A percentile compares a stretch with the other conserved stretches of the same genome.
These are phyloP conservation scores for Ceratonia siliqua DNA, from an alignment of 306 rosid species.

Conservation along the genomic window DNA sequence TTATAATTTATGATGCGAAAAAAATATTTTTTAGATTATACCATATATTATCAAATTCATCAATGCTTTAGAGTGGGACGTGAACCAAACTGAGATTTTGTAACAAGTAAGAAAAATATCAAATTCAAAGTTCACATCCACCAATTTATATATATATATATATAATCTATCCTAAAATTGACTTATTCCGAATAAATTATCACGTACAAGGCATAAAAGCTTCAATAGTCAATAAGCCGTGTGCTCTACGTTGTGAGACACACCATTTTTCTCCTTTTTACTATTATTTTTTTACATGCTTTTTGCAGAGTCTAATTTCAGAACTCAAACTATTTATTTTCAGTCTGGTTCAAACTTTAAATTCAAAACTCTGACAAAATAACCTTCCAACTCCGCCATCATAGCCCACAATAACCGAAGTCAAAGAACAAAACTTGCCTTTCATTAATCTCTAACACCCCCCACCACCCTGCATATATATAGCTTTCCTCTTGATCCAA, in stretches of 20 bases:
- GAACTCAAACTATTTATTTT: neutral
- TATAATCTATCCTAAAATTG: neutral
- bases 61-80: too few species aligned
- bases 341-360: conserved; percentile 9
- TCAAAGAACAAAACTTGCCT: conserved; percentile 23
- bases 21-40: too few species aligned
- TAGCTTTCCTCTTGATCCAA: neutral
- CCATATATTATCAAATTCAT: too few species aligned
- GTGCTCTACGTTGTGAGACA: neutral
- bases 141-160: neutral
- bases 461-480: neutral
- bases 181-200: neutral
- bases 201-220: neutral
- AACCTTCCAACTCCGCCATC: conserved; percentile 33
- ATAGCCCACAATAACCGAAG: neutral
- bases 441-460: neutral
- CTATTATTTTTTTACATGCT: neutral
- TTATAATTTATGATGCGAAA: too few species aligned
- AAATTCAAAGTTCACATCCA: neutral
- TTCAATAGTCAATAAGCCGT: neutral
- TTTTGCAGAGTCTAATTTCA: neutral
- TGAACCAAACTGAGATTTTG: too few species aligned
- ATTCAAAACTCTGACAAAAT: neutral
- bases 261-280: neutral
- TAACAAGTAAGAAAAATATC: neutral